Evolutionary conservation across 805 yeast species (phyloP).

Genomic region (Saccharomyces kudriavzevii): DNA sequence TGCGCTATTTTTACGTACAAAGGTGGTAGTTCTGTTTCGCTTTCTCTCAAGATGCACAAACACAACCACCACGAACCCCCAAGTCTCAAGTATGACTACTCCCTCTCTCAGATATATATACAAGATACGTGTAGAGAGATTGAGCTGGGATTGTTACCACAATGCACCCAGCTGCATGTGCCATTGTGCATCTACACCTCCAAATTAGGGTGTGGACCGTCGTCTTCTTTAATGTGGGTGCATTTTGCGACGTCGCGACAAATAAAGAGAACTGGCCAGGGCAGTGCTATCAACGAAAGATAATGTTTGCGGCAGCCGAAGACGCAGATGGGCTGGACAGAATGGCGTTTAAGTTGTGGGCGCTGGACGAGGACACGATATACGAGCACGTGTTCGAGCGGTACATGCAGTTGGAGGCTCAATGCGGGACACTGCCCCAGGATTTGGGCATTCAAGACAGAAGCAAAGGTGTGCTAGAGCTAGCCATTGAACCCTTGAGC

Average conservation of each 20-base stretch:
- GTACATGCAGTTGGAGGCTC: slow-evolving; percentile 19
- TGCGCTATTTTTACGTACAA: background rate
- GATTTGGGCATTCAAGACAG: slow-evolving; percentile 28
- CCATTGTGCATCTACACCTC: background rate
- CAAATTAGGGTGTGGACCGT: background rate
- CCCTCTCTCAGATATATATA: background rate
- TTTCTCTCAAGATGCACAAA: background rate
- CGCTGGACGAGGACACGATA: slow-evolving; percentile 16
- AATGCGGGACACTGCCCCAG: slow-evolving; percentile 18
- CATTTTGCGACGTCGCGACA: background rate
- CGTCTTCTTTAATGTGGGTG: background rate
- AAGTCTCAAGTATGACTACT: background rate
- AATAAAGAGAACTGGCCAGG: background rate
- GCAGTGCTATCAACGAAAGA: background rate
- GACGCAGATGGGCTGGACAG: background rate
- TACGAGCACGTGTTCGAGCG: slow-evolving; percentile 29
- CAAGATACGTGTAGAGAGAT: background rate
- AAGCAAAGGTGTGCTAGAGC: slow-evolving; percentile 4
- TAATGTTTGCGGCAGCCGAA: background rate
- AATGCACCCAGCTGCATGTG: background rate
- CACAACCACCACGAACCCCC: background rate
- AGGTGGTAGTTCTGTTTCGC: background rate
- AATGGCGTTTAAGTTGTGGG: slow-evolving; percentile 9
- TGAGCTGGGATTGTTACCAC: background rate
- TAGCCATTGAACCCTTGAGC: slow-evolving; percentile 21